A percentile compares a stretch with the other conserved stretches of the same genome.
Conservation (phyloP, 148 eudicot species). For the Pharnaceum exiguum region DNA sequence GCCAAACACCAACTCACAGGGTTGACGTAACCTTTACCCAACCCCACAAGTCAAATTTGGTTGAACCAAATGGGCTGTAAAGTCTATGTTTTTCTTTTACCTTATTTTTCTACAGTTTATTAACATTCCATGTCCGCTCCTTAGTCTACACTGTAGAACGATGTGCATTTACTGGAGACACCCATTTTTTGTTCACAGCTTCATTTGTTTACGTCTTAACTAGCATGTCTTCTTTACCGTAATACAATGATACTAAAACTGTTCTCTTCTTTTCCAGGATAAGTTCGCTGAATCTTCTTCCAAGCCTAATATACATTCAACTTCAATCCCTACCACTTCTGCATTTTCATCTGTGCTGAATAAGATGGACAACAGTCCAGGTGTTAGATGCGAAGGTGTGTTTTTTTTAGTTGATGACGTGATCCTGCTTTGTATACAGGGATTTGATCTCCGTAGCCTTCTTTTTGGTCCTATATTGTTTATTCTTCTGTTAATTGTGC, state of each 20-base stretch:
- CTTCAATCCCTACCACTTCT: slow-evolving; percentile 39
- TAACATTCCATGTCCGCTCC: too few relatives aligned
- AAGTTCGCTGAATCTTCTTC: slow-evolving; percentile 55
- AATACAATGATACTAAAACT: slow-evolving; percentile 21
- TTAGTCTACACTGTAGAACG: too few relatives aligned
- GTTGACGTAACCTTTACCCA: too few relatives aligned
- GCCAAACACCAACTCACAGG: too few relatives aligned
- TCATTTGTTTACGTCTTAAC: neutral
- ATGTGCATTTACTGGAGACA: too few relatives aligned
- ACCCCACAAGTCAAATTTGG: too few relatives aligned
- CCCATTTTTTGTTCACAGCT: neutral
- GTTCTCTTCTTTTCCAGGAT: slow-evolving; percentile 52
- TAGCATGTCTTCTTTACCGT: slow-evolving; percentile 5
- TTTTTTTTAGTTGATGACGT: neutral
- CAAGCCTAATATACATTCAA: slow-evolving; percentile 40
- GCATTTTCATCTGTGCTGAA: slow-evolving; percentile 44
- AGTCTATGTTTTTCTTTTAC: too few relatives aligned
- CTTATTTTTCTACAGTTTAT: too few relatives aligned
- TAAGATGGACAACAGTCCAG: slow-evolving; percentile 44
- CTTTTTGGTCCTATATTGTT: too few relatives aligned
- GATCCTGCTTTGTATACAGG: neutral
- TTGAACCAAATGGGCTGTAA: too few relatives aligned
- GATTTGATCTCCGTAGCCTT: neutral
- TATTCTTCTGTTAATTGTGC: too few relatives aligned
- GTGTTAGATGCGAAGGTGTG: slow-evolving; percentile 28